phyloP scores from a whole-genome alignment of 2,329 filamentous ascomycete species.

The Aquanectria penicillioides region DNA sequence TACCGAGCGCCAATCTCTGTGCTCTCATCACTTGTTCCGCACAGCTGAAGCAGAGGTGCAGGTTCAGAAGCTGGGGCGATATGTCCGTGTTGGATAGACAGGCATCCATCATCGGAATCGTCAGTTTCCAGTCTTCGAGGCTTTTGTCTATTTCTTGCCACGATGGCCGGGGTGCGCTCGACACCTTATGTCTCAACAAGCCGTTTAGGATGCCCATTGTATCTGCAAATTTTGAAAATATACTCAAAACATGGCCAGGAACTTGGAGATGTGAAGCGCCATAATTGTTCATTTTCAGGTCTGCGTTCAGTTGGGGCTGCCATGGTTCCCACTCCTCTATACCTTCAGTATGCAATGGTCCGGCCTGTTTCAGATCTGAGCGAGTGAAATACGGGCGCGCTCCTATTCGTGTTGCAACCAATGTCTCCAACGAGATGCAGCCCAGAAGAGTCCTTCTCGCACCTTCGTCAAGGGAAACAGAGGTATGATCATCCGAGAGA shows the following conservation, averaged over 20 bases:
- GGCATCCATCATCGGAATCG: background rate
- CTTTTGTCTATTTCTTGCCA: background rate
- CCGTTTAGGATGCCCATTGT: background rate
- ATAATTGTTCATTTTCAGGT: background rate
- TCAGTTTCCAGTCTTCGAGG: background rate
- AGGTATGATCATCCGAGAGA: background rate
- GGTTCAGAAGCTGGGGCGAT: conserved; percentile 8
- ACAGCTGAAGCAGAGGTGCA: background rate
- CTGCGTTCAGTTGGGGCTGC: conserved; percentile 4
- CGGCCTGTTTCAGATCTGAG: conserved; percentile 3
- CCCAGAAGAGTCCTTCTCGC: background rate
- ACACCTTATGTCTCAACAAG: background rate
- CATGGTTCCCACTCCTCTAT: conserved; percentile 28
- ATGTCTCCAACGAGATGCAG: conserved; percentile 12
- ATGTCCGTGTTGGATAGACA: background rate
- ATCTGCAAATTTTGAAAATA: conserved; percentile 5
- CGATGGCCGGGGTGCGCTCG: background rate
- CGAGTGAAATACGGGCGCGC: conserved; percentile 4
- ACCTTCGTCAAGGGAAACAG: background rate
- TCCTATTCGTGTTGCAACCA: conserved; percentile 3
- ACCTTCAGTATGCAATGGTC: background rate
- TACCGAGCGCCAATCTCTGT: background rate
- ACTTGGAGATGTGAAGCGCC: background rate
- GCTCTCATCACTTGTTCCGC: background rate
- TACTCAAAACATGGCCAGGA: conserved; percentile 19